Base-by-base conservation (phyloP, 2,329 filamentous ascomycete genomes). In the Lanzia echinophila region DNA sequence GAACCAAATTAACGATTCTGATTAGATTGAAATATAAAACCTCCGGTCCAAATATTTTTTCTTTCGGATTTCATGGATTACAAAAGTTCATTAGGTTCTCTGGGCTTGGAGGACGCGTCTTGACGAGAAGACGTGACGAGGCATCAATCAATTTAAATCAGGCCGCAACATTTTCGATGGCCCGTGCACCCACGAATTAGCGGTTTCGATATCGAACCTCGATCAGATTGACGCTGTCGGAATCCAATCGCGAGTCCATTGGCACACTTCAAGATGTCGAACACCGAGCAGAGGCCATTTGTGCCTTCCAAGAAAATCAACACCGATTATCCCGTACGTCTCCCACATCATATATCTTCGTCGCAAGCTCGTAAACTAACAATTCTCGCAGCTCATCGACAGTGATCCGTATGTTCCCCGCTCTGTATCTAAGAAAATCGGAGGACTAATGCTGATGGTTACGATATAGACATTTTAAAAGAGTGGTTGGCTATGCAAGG, bases 401-500 rank as follows among this genome's bases (percentile, higher is more conserved):
- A 95, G 89, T 77, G 94, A 99, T 74, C 94, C 94, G 91, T 96
- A 91, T 70, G 86, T 59, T 54, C 55, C 62, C 55, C 51, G 33
- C 41, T 19, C 41, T n/a, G 11, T 3, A 13, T 38, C 3, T 20
- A 47, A 10, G 11, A 44, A 28, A 10, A 39, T 20, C n/a, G 33
- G 17, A 39, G 41, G 42, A 44, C 19, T 34, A 7, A 39, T 36
- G 28, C 39, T 20, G 34, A 43, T 55, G 76, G 64, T 66, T 63
- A 62, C 63, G 24, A 20, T 57, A 54, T 65, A 95, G 90, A 67
- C 94, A 99, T 73, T 87, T 97, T 73, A 89, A 84, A 73, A 86
- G 94, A 69, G 94, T 97, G 17, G 71, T 96, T 60, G 73, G 83
- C 68, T 99, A 99, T 79, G 88, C 91, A 59, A 83, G 94, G 60